phyloP scores from a whole-genome alignment of 169 alveolate genomes.

The Eimeria acervulina region DNA sequence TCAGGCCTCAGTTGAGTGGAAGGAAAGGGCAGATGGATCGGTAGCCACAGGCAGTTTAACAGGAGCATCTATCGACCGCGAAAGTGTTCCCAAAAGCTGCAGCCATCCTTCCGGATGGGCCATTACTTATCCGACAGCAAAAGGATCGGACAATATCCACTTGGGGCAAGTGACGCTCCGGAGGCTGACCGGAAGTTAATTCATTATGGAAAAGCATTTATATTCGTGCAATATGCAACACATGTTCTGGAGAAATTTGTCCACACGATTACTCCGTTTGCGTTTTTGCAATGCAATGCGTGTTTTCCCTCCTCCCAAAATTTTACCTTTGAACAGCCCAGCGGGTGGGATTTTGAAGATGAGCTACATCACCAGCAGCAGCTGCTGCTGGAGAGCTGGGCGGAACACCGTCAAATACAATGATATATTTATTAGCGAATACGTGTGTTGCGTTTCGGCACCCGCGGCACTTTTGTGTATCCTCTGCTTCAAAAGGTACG shows the following conservation, averaged over 20 bases:
- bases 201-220: background rate
- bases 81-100: background rate
- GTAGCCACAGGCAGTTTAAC: background rate
- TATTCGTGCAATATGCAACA: background rate
- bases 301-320: background rate
- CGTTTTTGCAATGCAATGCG: background rate
- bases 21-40: background rate
- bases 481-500: too few relatives aligned
- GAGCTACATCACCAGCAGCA: too few relatives aligned
- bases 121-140: conserved; percentile 8
- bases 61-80: background rate
- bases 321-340: background rate
- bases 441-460: too few relatives aligned
- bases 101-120: conserved; percentile 48
- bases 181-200: background rate
- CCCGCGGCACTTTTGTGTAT: too few relatives aligned
- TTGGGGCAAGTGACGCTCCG: background rate
- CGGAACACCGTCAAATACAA: too few relatives aligned
- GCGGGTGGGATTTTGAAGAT: too few relatives aligned
- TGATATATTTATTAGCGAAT: too few relatives aligned
- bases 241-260: background rate
- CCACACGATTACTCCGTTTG: background rate
- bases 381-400: too few relatives aligned
- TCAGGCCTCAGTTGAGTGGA: background rate
- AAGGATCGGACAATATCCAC: conserved; percentile 25